Percentiles rank a stretch among this genome's conserved stretches.
phyloP scores from a whole-genome alignment of 228 moss, liverwort and hornwort species.

The Sphagnum magellanicum region DNA sequence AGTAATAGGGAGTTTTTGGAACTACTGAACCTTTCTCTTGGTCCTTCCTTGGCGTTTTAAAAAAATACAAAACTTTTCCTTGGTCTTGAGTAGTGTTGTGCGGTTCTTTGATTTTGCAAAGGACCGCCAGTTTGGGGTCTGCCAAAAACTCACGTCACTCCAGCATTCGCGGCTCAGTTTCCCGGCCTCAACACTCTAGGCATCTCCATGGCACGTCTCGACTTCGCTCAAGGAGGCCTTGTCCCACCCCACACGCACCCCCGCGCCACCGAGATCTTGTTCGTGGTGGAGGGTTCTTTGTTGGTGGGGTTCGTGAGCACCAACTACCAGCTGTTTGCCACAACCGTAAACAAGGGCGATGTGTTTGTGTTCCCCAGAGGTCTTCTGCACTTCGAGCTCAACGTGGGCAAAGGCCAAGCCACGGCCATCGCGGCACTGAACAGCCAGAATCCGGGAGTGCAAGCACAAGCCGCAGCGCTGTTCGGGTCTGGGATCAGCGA shows the following conservation, averaged over 20 bases:
- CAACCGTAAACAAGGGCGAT: no score
- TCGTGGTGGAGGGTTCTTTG: constrained; percentile 2
- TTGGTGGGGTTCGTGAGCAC: constrained; percentile 6
- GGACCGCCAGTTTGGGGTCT: no score
- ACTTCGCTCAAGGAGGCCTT: constrained; percentile 3
- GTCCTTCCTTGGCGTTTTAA: no score
- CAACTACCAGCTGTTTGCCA: no score
- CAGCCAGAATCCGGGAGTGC: background rate
- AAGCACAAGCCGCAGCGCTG: constrained; percentile 5
- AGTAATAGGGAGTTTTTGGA: no score
- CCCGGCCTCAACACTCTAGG: constrained; percentile 15
- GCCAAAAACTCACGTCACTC: background rate
- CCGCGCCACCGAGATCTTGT: constrained; percentile 23
- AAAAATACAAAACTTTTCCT: no score
- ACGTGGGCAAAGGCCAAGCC: constrained; percentile 9
- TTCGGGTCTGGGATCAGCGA: background rate
- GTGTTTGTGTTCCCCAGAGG: constrained; percentile 13
- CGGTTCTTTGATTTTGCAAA: no score
- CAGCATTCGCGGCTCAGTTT: background rate
- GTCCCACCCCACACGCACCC: constrained; percentile 9
- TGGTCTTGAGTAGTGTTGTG: no score
- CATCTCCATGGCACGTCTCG: background rate
- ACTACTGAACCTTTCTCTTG: no score
- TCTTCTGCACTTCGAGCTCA: constrained; percentile 27
- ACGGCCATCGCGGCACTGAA: constrained; percentile 9